These are phyloP conservation scores for Panus rudis DNA, from an alignment of 768 basidiomycete species.

Conservation along the genomic window DNA sequence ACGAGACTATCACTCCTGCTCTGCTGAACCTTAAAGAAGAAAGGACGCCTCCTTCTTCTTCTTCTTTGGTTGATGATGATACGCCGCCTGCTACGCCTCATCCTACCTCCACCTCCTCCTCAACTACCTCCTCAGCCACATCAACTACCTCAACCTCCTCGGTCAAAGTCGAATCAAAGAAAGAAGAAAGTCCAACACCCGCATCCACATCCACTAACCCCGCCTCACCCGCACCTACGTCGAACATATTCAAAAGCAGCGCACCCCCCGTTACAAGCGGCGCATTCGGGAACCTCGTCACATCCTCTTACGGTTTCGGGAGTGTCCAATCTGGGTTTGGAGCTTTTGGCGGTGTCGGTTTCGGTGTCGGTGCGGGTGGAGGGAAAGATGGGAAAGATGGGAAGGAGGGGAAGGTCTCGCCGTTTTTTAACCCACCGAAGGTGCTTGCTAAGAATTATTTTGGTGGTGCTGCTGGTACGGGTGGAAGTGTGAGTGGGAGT, in stretches of 20 bases:
- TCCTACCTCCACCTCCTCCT: not conserved
- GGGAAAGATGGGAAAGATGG: no score
- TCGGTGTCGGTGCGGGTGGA: conserved; percentile 5
- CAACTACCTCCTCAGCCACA: not conserved
- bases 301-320: conserved; percentile 6
- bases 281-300: conserved; percentile 12
- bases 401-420: no score
- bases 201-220: not conserved
- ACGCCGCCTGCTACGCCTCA: conserved; percentile 2
- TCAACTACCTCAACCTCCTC: not conserved
- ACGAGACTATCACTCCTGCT: no score
- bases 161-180: no score
- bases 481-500: no score
- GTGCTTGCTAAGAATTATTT: conserved; percentile 2
- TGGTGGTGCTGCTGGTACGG: conserved; percentile 1
- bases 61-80: no score
- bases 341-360: conserved; percentile 24
- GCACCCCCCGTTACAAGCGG: conserved; percentile 8
- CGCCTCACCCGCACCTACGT: not conserved
- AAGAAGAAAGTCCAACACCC: not conserved
- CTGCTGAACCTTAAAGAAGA: no score
- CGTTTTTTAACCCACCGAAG: conserved; percentile 18
- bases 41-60: no score
- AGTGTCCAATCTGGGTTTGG: conserved; percentile 25
- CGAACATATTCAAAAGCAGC: not conserved